Conservation (phyloP, 2,329 filamentous ascomycete genomes). For the Akanthomyces muscarius region DNA sequence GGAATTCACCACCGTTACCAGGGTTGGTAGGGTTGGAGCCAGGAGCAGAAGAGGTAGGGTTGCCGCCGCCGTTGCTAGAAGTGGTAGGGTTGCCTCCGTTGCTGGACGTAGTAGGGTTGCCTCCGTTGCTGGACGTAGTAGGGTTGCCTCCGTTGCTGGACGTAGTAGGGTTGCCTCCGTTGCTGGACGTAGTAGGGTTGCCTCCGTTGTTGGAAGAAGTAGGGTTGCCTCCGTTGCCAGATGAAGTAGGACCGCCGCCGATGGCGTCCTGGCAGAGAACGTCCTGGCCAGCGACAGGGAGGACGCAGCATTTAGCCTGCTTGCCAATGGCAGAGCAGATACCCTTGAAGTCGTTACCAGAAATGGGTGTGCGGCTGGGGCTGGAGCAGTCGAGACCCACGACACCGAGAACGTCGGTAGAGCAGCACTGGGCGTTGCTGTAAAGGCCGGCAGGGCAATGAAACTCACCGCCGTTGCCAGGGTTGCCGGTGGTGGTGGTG, state of each 20-base stretch:
- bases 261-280: slow-evolving; percentile 9
- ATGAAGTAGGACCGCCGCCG: not conserved
- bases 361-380: not conserved
- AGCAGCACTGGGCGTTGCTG: slow-evolving; percentile 42
- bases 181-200: not conserved
- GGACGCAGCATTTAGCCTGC: slow-evolving; percentile 49
- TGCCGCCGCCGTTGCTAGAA: not conserved
- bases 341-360: slow-evolving; percentile 14
- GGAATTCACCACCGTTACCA: not conserved
- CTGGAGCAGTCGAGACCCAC: slow-evolving; percentile 42
- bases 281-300: slow-evolving; percentile 36
- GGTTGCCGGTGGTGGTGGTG: not conserved
- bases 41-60: not conserved
- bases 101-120: not conserved
- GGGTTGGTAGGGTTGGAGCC: not conserved
- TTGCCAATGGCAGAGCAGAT: slow-evolving; percentile 43
- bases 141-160: not conserved
- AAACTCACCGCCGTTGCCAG: not conserved
- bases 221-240: not conserved
- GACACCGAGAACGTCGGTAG: slow-evolving; percentile 44
- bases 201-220: not conserved
- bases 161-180: not conserved
- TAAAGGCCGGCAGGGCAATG: slow-evolving; percentile 23
- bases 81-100: not conserved
- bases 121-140: not conserved